phyloP scores from a whole-genome alignment of 148 eudicot species.

The Fagopyrum tataricum region DNA sequence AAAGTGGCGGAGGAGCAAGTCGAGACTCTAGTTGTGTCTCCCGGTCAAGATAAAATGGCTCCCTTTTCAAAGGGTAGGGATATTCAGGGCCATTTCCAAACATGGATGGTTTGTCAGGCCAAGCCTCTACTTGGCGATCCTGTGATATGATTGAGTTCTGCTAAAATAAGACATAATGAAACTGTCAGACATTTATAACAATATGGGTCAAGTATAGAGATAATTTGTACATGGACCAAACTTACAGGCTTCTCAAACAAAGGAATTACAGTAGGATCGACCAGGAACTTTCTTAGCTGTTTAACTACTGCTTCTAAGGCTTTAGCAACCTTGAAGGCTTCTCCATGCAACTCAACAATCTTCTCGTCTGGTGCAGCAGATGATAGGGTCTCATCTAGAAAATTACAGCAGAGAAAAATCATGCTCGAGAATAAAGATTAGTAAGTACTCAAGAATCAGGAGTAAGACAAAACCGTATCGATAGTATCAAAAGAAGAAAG shows the following conservation, averaged over 20 bases:
- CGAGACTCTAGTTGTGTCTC: conserved; percentile 35
- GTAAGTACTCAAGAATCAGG: neutral
- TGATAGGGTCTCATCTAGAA: conserved; percentile 53
- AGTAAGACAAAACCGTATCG: neutral
- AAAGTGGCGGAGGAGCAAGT: conserved; percentile 30
- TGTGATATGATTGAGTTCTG: conserved; percentile 25
- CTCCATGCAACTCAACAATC: conserved; percentile 85
- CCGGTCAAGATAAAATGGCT: conserved; percentile 36
- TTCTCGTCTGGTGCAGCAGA: conserved; percentile 75
- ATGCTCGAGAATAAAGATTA: neutral
- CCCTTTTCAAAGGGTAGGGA: conserved; percentile 32
- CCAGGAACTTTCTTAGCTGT: conserved; percentile 85
- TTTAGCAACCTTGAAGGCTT: conserved; percentile 72
- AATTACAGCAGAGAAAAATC: conserved; percentile 5
- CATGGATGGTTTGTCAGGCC: conserved; percentile 41
- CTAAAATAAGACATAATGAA: conserved; percentile 22
- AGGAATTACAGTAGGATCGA: conserved; percentile 78
- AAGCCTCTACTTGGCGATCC: conserved; percentile 37
- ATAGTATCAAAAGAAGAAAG: neutral
- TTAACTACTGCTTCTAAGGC: conserved; percentile 76
- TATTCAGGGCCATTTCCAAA: conserved; percentile 33
- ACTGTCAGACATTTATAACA: conserved; percentile 6
- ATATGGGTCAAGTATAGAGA: conserved; percentile 1
- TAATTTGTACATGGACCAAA: neutral
- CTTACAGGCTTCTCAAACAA: conserved; percentile 84